Evolutionary conservation across 306 rosid genomes (phyloP).

Genomic region (Trifolium subterraneum): DNA sequence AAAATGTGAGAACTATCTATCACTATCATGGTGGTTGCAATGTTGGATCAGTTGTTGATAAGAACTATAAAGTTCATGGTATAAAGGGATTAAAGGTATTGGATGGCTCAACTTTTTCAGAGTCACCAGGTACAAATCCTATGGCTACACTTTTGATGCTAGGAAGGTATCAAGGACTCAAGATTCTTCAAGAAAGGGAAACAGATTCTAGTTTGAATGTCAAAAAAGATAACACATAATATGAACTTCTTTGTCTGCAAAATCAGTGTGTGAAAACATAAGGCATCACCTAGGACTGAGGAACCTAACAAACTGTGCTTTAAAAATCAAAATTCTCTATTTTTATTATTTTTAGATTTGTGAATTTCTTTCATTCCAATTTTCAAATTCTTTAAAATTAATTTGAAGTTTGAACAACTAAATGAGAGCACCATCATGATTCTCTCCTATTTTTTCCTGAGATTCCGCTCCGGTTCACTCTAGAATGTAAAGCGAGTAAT

Average conservation of each 20-base stretch:
- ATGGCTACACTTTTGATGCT: conserved; percentile 78
- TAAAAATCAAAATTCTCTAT: conserved; percentile 22
- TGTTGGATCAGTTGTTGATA: conserved; percentile 65
- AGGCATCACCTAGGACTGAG: conserved; percentile 21
- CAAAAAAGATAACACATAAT: conserved; percentile 17
- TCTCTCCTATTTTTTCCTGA: no score
- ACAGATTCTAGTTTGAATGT: conserved; percentile 13
- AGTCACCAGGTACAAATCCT: conserved; percentile 82
- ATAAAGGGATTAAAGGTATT: conserved; percentile 57
- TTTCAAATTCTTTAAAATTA: conserved; percentile 3
- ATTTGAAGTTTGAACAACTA: neutral
- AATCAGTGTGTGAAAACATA: conserved; percentile 36
- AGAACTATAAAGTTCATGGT: conserved; percentile 59
- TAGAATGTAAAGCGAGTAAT: no score
- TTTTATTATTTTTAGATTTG: neutral
- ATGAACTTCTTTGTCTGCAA: neutral
- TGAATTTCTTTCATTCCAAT: conserved; percentile 2
- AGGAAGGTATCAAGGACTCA: conserved; percentile 78
- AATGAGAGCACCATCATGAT: no score
- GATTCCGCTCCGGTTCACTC: no score
- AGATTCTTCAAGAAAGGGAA: conserved; percentile 54
- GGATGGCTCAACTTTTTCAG: conserved; percentile 74
- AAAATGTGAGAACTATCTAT: conserved; percentile 65
- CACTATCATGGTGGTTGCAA: conserved; percentile 79
- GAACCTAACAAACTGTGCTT: conserved; percentile 31